Evolutionary conservation across 2,329 filamentous ascomycete genomes (phyloP), one percentile per base, ranked within the genome.

Genomic region (Penicillium sumatraense): DNA sequence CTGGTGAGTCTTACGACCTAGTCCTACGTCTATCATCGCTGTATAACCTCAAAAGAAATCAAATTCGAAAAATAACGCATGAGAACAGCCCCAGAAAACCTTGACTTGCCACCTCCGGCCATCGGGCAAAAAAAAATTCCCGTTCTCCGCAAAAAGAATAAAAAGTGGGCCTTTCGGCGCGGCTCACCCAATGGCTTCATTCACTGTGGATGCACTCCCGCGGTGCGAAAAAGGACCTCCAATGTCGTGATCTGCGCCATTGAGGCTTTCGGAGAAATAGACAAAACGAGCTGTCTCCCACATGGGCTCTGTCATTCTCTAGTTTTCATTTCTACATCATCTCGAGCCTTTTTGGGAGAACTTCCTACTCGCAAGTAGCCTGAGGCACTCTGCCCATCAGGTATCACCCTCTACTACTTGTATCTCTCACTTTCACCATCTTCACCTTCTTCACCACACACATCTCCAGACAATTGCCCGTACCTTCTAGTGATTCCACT

Each of bases 221-320:
- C 40, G 46, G 13, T 23, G 6, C 20, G 38, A 42, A 42, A 24
- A 46, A 47, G 27, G 38, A 36, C 31, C 11, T 29, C 42, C 31
- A 24, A 61, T 62, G 59, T 63, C 59, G 59, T 64, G 57, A 59
- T 61, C 35, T 38, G 35, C 35, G 53, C 11, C 40, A 49, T 36
- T 42, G 35, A 42, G 41, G 50, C 41, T 59, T 57, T 57, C 26
- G 45, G 35, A 40, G 27, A 31, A 44, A 58, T 52, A 50, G 46
- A 49, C 27, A 49, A 59, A 56, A 52, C 44, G 38, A 53, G 35
- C 46, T 23, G 18, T 11, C 49, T 49, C 47, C 52, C 56, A 44
- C 46, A 47, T 50, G 18, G 26, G 14, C 13, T 18, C n/a, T 29
- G 26, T 18, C 24, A 16, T 20, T 13, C 14, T 2, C 14, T 35